phyloP scores from a whole-genome alignment of 2,329 filamentous ascomycete species.

The Magnaporthales sp. region DNA sequence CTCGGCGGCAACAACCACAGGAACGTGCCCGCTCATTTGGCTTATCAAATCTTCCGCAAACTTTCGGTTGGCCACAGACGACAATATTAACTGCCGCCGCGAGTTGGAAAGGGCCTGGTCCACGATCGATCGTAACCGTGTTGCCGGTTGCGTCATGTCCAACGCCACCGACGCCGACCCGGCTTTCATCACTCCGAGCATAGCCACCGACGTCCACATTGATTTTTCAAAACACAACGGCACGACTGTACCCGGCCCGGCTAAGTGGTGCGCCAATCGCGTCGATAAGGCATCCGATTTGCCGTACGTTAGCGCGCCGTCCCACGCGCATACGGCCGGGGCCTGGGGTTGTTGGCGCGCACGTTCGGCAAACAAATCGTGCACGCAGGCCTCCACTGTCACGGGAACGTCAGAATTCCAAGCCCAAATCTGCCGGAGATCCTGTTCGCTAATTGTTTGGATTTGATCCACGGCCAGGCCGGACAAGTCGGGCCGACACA shows the following conservation, averaged over 20 bases:
- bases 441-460: not conserved
- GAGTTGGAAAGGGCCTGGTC: not conserved
- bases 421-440: not conserved
- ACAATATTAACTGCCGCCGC: not conserved
- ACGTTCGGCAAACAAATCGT: constrained; percentile 7
- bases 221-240: not conserved
- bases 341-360: constrained; percentile 2
- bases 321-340: constrained; percentile 7
- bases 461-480: not conserved
- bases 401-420: not conserved
- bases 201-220: constrained; percentile 11
- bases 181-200: constrained; percentile 15
- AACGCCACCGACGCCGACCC: constrained; percentile 14
- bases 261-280: constrained; percentile 5
- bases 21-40: not conserved
- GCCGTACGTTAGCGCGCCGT: constrained; percentile 9
- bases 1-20: not conserved
- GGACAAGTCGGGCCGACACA: not conserved
- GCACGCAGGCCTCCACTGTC: not conserved
- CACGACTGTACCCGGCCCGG: not conserved
- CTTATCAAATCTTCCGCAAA: not conserved
- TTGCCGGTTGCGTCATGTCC: constrained; percentile 9
- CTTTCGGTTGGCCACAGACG: not conserved
- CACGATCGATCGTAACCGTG: constrained; percentile 9
- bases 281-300: constrained; percentile 8